phyloP scores from a whole-genome alignment of 2,329 filamentous ascomycete species.

The Teratosphaeria destructans region DNA sequence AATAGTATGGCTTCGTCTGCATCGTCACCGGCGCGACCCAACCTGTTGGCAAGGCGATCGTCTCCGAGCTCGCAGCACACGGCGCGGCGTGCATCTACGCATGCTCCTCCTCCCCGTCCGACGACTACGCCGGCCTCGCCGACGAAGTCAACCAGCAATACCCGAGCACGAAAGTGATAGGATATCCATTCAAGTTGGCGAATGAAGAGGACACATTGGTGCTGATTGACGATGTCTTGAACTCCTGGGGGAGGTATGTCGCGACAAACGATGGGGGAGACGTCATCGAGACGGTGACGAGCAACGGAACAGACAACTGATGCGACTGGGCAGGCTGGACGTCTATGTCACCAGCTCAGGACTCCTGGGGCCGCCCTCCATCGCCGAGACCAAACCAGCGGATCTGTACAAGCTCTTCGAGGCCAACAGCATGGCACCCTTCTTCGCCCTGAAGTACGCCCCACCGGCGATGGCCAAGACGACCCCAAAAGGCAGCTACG shows the following conservation, averaged over 20 bases:
- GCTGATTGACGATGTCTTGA: constrained; percentile 54
- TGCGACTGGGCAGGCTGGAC: constrained; percentile 35
- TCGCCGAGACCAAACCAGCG: constrained; percentile 45
- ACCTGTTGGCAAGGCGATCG: constrained; percentile 50
- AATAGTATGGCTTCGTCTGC: constrained; percentile 53
- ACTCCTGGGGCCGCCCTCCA: constrained; percentile 47
- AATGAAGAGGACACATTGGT: constrained; percentile 50
- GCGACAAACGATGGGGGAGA: neutral
- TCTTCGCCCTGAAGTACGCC: constrained; percentile 55
- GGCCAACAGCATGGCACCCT: constrained; percentile 51
- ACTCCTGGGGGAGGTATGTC: constrained; percentile 41
- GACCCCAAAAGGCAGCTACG: constrained; percentile 44
- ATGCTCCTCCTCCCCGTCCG: constrained; percentile 36
- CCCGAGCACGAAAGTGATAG: constrained; percentile 51
- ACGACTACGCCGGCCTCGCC: constrained; percentile 34
- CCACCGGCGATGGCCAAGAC: constrained; percentile 54
- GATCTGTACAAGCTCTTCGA: constrained; percentile 50
- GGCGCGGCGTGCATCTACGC: constrained; percentile 56
- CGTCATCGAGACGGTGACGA: neutral
- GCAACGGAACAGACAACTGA: neutral
- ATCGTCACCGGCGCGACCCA: constrained; percentile 53
- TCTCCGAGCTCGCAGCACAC: constrained; percentile 51
- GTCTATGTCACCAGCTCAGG: constrained; percentile 51
- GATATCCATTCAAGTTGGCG: constrained; percentile 49
- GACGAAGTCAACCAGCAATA: constrained; percentile 32